Evolutionary conservation across 257 asterid species (phyloP), one percentile per base, ranked within the genome.

Genomic region (Solanum chmielewskii): DNA sequence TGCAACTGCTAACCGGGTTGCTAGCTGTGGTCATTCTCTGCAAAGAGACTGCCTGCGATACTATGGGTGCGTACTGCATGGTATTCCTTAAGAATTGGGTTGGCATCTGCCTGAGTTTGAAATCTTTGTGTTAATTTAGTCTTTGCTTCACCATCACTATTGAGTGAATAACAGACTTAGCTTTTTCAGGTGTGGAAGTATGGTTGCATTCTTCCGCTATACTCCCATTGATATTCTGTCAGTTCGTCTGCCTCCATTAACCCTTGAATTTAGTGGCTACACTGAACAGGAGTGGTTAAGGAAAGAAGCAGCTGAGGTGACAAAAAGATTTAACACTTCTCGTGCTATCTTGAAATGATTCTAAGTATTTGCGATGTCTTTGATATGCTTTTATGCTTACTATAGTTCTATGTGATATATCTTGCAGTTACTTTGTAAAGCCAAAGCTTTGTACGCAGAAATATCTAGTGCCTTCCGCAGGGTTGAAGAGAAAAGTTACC

Each of bases 31-130:
- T 29, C 99, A 97, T 93, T 97, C 99, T 9, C 91, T 97, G 83
- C 99, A 95, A 90, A 93, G 99, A 90, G 99, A 97, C 90, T 97
- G 99, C 90, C 96, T 97, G 86, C 94, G 99, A 83, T 97, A 92
- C 89, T 97, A 94, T 70, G 99, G 99, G 99, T 97, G 62, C 5
- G 95, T 74, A 64, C 44, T 80, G 25, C 69, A 33, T 86, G 74
- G n/a, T 78, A 45, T 78, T 78, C 41, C 84, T 78, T 78, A 45
- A 78, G 66, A 78, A 78, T 27, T 42, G 84, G 41, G 39, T 45
- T 27, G 27, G 27, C 66, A 44, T 80, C 44, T 47, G 29, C 44
- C n/a, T 18, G 44, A 80, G 68, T 80, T 80, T 11, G 85, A 80
- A 49, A 80, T 29, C 69, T 29, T 44, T 29, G 69, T 80, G 84